Evolutionary conservation across 2,329 filamentous ascomycete genomes (phyloP).

Genomic region (Neophaeococcomyces mojaviensis): DNA sequence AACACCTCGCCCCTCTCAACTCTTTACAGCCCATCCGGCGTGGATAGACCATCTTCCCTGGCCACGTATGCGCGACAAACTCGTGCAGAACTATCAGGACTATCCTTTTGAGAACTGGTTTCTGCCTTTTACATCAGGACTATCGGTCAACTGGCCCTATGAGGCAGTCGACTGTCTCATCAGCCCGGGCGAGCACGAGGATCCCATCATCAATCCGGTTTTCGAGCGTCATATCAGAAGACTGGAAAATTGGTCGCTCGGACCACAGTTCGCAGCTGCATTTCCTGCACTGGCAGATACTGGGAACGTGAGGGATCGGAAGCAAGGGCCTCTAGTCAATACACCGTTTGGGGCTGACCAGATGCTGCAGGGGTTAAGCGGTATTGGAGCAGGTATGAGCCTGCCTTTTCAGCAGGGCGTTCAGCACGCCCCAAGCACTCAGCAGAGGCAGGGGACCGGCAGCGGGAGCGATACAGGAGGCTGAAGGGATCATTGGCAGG

Average conservation of each 20-base stretch:
- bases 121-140: conserved; percentile 67
- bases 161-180: conserved; percentile 64
- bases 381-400: neutral
- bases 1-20: conserved; percentile 58
- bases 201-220: conserved; percentile 74
- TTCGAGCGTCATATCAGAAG: conserved; percentile 74
- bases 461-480: neutral
- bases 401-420: neutral
- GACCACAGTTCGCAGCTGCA: conserved; percentile 56
- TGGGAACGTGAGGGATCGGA: conserved; percentile 26
- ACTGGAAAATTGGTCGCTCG: conserved; percentile 74
- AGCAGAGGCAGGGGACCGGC: neutral
- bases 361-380: conserved; percentile 4
- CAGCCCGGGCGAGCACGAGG: conserved; percentile 44
- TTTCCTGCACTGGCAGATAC: conserved; percentile 53
- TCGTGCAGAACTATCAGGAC: conserved; percentile 48
- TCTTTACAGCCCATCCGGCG: conserved; percentile 61
- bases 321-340: neutral
- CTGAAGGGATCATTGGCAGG: neutral
- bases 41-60: conserved; percentile 83
- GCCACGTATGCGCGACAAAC: conserved; percentile 63
- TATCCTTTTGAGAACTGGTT: conserved; percentile 75
- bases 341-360: neutral
- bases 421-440: neutral
- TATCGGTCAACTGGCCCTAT: conserved; percentile 80